Evolutionary conservation across 2,329 filamentous ascomycete species (phyloP).

Genomic region (Chaetomium olivaceum): DNA sequence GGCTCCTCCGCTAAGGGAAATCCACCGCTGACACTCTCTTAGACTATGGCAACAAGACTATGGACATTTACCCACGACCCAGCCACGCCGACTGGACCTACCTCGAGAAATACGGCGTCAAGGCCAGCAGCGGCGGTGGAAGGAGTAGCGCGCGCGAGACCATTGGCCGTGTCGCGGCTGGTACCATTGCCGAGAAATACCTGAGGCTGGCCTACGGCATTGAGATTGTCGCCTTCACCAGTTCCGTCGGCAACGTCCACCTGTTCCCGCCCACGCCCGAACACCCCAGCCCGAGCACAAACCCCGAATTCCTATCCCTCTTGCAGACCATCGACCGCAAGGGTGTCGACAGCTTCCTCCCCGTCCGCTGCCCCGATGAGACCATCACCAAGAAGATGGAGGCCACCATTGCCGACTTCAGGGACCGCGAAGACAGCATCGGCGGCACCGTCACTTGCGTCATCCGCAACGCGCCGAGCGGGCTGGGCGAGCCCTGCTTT

Average conservation of each 20-base stretch:
- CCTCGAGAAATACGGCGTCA: slow-evolving; percentile 93
- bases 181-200: slow-evolving; percentile 92
- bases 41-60: slow-evolving; percentile 87
- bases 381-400: slow-evolving; percentile 71
- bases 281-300: slow-evolving; percentile 68
- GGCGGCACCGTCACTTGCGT: slow-evolving; percentile 95
- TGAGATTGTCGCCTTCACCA: slow-evolving; percentile 88
- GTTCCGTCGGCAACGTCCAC: slow-evolving; percentile 77
- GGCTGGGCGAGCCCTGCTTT: slow-evolving; percentile 91
- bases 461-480: slow-evolving; percentile 79
- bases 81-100: slow-evolving; percentile 97
- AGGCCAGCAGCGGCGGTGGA: slow-evolving; percentile 86
- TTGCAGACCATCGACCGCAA: slow-evolving; percentile 70
- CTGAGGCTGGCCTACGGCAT: slow-evolving; percentile 76
- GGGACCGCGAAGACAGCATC: slow-evolving; percentile 81
- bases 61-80: slow-evolving; percentile 87
- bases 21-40: neutral
- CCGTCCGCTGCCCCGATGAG: slow-evolving; percentile 80
- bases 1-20: neutral
- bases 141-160: slow-evolving; percentile 92
- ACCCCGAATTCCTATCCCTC: slow-evolving; percentile 77
- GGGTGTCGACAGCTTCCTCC: slow-evolving; percentile 79
- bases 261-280: slow-evolving; percentile 71
- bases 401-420: slow-evolving; percentile 72
- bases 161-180: slow-evolving; percentile 87